These are phyloP conservation scores for Hydrangea macrophylla DNA, from an alignment of 148 eudicot species.

Conservation along the genomic window DNA sequence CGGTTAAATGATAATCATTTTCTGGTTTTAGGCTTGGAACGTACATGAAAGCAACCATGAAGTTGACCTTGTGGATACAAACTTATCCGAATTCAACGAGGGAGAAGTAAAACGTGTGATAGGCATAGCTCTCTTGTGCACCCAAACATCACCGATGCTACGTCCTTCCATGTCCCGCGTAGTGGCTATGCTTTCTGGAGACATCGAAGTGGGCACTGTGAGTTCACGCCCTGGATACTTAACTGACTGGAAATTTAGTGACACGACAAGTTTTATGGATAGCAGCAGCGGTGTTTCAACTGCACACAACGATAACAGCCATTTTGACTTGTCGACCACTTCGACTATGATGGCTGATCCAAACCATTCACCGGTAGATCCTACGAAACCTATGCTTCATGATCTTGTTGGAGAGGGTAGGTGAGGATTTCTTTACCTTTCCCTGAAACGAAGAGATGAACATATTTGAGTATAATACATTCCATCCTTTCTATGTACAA, in stretches of 20 bases:
- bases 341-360: slow-evolving; percentile 16
- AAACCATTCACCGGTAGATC: slow-evolving; percentile 17
- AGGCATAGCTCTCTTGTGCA: slow-evolving; percentile 70
- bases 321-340: slow-evolving; percentile 21
- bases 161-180: slow-evolving; percentile 93
- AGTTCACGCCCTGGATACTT: slow-evolving; percentile 75
- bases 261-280: slow-evolving; percentile 50
- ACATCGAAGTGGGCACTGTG: slow-evolving; percentile 48
- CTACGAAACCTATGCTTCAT: slow-evolving; percentile 15
- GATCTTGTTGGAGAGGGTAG: slow-evolving; percentile 22
- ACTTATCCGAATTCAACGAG: slow-evolving; percentile 42
- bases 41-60: slow-evolving; percentile 58
- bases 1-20: neutral
- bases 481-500: no score
- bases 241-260: slow-evolving; percentile 65
- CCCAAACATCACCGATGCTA: slow-evolving; percentile 64
- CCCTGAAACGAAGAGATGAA: no score
- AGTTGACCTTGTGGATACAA: slow-evolving; percentile 55
- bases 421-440: no score
- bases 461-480: no score
- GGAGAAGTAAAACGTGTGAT: slow-evolving; percentile 63
- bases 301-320: slow-evolving; percentile 10
- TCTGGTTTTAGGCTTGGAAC: slow-evolving; percentile 57
- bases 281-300: slow-evolving; percentile 17
- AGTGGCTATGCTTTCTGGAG: slow-evolving; percentile 78